Percentiles rank a stretch among this genome's conserved stretches.
Conservation (phyloP, 1,284 basidiomycete genomes). For the Volvariella volvacea region DNA sequence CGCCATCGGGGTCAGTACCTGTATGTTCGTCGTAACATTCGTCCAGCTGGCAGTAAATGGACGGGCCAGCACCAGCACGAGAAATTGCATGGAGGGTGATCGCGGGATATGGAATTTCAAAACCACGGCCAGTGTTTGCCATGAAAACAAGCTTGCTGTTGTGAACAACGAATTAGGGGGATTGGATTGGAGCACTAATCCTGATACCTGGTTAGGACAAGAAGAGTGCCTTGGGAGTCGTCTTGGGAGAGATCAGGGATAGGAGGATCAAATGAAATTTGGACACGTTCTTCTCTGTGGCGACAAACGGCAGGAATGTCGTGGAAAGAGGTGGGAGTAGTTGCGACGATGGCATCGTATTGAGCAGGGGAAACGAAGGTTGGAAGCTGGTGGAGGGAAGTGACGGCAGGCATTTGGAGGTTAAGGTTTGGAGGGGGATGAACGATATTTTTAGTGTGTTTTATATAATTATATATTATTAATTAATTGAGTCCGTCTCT, state of each 20-base stretch:
- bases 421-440: neutral
- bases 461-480: too few relatives aligned
- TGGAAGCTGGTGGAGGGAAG: constrained; percentile 45
- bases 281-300: constrained; percentile 65
- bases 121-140: constrained; percentile 59
- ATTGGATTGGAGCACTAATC: too few relatives aligned
- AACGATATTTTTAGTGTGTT: too few relatives aligned
- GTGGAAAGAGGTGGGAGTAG: constrained; percentile 76
- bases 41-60: constrained; percentile 87
- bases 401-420: constrained; percentile 24
- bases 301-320: constrained; percentile 77
- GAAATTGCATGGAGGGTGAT: constrained; percentile 89
- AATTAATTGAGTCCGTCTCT: too few relatives aligned
- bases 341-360: constrained; percentile 55
- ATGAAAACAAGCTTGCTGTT: constrained; percentile 73
- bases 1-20: constrained; percentile 22
- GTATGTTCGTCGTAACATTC: constrained; percentile 31
- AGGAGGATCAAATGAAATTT: constrained; percentile 61
- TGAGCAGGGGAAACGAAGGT: constrained; percentile 62
- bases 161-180: constrained; percentile 16
- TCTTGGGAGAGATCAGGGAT: constrained; percentile 50
- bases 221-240: constrained; percentile 56
- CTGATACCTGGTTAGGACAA: constrained; percentile 80
- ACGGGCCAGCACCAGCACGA: constrained; percentile 54
- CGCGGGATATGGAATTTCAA: constrained; percentile 76